These are phyloP conservation scores for Diplodia seriata DNA, from an alignment of 2,329 filamentous ascomycete genomes.

Conservation along the genomic window DNA sequence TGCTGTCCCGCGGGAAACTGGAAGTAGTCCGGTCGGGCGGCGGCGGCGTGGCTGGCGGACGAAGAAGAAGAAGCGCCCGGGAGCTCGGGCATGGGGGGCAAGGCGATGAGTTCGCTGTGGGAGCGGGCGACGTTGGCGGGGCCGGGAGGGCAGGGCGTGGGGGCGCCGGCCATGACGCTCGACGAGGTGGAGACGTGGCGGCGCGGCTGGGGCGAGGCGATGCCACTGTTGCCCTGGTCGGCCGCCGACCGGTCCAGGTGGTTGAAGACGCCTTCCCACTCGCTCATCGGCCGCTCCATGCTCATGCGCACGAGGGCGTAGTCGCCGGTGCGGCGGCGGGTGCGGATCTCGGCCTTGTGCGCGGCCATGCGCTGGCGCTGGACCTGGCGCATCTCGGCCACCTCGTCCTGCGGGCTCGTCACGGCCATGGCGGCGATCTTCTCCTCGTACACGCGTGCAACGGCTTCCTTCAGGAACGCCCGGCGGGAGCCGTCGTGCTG, in stretches of 20 bases:
- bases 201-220: not conserved
- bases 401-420: slow-evolving; percentile 39
- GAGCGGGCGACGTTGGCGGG: not conserved
- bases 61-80: not conserved
- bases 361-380: slow-evolving; percentile 52
- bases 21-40: no score
- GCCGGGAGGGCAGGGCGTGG: not conserved
- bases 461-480: slow-evolving; percentile 67
- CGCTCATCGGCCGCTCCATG: slow-evolving; percentile 51
- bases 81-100: slow-evolving; percentile 26
- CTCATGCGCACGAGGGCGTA: slow-evolving; percentile 49
- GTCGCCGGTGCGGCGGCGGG: slow-evolving; percentile 45
- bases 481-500: slow-evolving; percentile 55
- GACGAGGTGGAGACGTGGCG: slow-evolving; percentile 2
- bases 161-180: slow-evolving; percentile 1
- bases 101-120: slow-evolving; percentile 20
- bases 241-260: slow-evolving; percentile 34
- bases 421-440: slow-evolving; percentile 50
- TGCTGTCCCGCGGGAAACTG: no score
- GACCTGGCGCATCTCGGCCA: slow-evolving; percentile 47
- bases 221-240: not conserved
- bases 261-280: slow-evolving; percentile 47
- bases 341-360: slow-evolving; percentile 52
- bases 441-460: slow-evolving; percentile 66
- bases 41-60: no score